These are phyloP conservation scores for Capsicum rhomboideum DNA, from an alignment of 257 asterid genomes.

Conservation along the genomic window DNA sequence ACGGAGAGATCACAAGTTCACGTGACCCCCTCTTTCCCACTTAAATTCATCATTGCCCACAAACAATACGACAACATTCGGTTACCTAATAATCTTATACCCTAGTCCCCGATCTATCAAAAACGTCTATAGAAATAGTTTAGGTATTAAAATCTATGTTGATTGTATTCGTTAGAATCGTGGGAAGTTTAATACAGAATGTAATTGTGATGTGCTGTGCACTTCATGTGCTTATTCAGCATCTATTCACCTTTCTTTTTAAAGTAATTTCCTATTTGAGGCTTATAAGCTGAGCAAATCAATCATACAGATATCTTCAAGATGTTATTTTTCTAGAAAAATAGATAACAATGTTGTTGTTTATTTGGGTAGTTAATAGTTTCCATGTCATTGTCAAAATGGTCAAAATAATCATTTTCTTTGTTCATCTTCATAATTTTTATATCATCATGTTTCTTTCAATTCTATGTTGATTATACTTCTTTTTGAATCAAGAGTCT, in stretches of 20 bases:
- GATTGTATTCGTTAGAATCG: not conserved
- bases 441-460: too few relatives aligned
- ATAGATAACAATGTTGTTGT: not conserved
- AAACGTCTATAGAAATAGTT: not conserved
- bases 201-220: not conserved
- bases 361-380: not conserved
- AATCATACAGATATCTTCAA: not conserved
- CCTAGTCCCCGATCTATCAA: not conserved
- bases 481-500: too few relatives aligned
- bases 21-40: too few relatives aligned
- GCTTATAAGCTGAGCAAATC: not conserved
- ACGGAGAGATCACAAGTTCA: too few relatives aligned
- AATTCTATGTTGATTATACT: too few relatives aligned
- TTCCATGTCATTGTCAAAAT: not conserved
- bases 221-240: not conserved
- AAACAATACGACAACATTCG: not conserved
- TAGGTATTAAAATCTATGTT: not conserved
- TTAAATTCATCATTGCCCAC: too few relatives aligned
- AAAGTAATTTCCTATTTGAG: not conserved
- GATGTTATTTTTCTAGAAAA: not conserved
- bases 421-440: too few relatives aligned
- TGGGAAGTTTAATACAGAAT: not conserved
- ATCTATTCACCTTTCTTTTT: not conserved
- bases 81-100: too few relatives aligned
- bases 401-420: too few relatives aligned